Percentiles rank a stretch among this genome's conserved stretches.
Conservation (phyloP, 768 basidiomycete species). For the Pisolithus marmoratus region DNA sequence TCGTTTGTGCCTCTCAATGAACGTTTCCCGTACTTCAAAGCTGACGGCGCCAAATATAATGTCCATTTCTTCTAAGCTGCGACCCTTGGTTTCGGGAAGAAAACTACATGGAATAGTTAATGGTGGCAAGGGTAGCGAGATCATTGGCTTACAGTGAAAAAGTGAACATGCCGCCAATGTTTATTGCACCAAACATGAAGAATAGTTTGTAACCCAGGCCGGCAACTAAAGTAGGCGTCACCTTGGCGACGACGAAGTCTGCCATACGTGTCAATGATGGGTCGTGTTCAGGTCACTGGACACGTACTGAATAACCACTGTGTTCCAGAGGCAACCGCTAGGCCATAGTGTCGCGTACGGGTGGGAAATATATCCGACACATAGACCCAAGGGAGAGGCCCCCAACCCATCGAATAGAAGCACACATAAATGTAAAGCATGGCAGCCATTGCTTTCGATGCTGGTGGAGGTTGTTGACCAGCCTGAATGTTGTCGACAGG, state of each 20-base stretch:
- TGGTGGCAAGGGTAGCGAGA: neutral
- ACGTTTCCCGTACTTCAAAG: slow-evolving; percentile 45
- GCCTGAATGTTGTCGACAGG: slow-evolving; percentile 40
- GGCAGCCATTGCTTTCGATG: slow-evolving; percentile 75
- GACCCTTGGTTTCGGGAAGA: slow-evolving; percentile 60
- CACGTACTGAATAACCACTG: slow-evolving; percentile 80
- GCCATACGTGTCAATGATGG: slow-evolving; percentile 16
- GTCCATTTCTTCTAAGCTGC: slow-evolving; percentile 51
- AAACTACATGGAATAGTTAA: slow-evolving; percentile 28
- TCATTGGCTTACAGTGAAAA: slow-evolving; percentile 53
- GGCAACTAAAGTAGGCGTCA: slow-evolving; percentile 55
- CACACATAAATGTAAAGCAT: slow-evolving; percentile 84
- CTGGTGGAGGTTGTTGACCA: slow-evolving; percentile 32
- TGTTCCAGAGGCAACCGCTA: slow-evolving; percentile 66
- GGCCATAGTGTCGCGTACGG: slow-evolving; percentile 74
- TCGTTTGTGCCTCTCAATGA: slow-evolving; percentile 45
- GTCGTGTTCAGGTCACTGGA: slow-evolving; percentile 23
- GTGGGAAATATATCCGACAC: slow-evolving; percentile 86
- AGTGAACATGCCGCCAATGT: slow-evolving; percentile 61
- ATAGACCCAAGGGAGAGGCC: slow-evolving; percentile 64
- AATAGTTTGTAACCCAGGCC: slow-evolving; percentile 66
- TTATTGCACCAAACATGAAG: slow-evolving; percentile 7
- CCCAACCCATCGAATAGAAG: slow-evolving; percentile 88
- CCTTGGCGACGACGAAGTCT: slow-evolving; percentile 68
- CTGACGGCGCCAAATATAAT: slow-evolving; percentile 54